Conservation (phyloP, 192 early-diverging fungal genomes). For the Umbelopsis vinacea region DNA sequence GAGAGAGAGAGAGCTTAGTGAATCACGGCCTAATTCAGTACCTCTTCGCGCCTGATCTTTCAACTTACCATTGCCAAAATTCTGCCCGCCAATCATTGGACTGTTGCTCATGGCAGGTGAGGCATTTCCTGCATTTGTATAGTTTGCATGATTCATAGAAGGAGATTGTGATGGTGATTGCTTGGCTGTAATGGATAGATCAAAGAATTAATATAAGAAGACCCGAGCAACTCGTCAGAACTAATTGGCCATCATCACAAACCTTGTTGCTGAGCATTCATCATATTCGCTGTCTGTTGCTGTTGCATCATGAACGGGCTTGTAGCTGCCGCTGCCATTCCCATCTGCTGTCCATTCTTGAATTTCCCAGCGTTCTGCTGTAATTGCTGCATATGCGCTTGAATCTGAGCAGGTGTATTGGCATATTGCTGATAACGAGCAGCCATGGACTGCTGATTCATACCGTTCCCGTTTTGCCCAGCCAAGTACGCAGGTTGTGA, state of each 20-base stretch:
- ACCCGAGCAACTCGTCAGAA: neutral
- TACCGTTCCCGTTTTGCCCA: neutral
- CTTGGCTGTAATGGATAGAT: conserved; percentile 19
- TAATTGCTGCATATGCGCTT: conserved; percentile 34
- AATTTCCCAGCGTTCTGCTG: conserved; percentile 20
- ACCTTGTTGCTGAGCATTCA: conserved; percentile 28
- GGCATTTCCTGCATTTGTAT: neutral
- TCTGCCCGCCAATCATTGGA: conserved; percentile 27
- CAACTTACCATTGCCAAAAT: conserved; percentile 24
- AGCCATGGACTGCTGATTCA: neutral
- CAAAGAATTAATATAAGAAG: neutral
- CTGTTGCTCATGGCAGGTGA: conserved; percentile 34
- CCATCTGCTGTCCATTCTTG: conserved; percentile 31
- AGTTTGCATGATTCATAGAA: conserved; percentile 27
- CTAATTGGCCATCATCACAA: neutral
- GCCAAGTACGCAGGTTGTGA: conserved; percentile 9
- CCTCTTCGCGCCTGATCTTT: neutral
- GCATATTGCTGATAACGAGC: conserved; percentile 7
- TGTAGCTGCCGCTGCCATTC: conserved; percentile 1
- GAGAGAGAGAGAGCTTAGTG: neutral
- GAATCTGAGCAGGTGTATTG: conserved; percentile 18
- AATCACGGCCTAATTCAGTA: neutral
- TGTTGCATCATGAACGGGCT: conserved; percentile 35
- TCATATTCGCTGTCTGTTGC: conserved; percentile 23
- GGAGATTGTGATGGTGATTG: conserved; percentile 34